Evolutionary conservation across 2,329 filamentous ascomycete species (phyloP), one percentile per base, ranked within the genome.

Genomic region (Didymosphaeria variabile): DNA sequence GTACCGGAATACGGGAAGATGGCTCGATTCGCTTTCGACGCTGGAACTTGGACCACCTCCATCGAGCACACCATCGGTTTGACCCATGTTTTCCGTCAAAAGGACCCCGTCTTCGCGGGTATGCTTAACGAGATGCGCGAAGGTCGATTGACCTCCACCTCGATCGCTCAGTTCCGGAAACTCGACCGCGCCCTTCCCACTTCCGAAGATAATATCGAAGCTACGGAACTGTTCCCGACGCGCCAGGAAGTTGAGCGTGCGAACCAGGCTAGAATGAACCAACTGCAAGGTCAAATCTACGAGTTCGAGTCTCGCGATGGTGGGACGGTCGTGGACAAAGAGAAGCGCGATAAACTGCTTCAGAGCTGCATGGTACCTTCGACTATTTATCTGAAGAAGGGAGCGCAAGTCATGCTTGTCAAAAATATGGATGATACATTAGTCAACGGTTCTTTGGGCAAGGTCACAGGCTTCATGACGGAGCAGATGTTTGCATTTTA

Each of bases 101-200:
- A 91, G 66, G 95, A 99, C 74, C 87, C 87, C 9, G 89, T 91
- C 26, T 99, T 99, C 78, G 95, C 95, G 13, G 84, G 86, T 6
- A 99, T 99, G 94, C 86, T 99, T 55, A 99, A 99, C 73, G 94
- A 99, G 78, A 97, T 99, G 93, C 90, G 95, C 52, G 84, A 98
- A 58, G 95, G 95, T 4, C 90, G 87, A 55, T 89, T 98, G 55
- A 91, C 86, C 34, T 85, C 88, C n/a, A 81, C 87, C 9, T 97
- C 94, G 0, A 89, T 97, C 36, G 82, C 85, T 9, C 87, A 89
- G 0, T 99, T 99, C 81, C 89, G 86, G 69, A 85, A 84, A 3
- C 82, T 99, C 3, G 86, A 88, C 29, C 85, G 95, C 29, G 88
- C 89, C 0, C 83, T 78, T 8, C 69, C 73, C 13, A 59, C 96